Conservation (phyloP, 1,284 basidiomycete species). For the Ceraceosorus bombacis region DNA sequence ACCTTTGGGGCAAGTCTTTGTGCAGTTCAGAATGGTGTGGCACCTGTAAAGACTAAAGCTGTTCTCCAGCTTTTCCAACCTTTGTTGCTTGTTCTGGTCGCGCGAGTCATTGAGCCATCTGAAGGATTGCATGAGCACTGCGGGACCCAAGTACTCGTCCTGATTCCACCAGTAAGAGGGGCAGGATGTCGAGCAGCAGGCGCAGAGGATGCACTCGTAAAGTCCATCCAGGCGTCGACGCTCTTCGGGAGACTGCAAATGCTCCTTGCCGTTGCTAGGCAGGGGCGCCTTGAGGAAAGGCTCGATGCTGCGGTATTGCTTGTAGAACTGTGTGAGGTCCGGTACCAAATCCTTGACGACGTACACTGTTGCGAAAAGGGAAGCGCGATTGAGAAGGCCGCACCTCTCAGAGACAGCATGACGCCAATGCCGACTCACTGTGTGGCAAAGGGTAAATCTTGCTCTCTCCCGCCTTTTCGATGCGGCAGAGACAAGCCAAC, state of each 20-base stretch:
- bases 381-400: not conserved
- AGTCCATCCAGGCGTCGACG: constrained; percentile 91
- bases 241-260: constrained; percentile 82
- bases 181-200: constrained; percentile 86
- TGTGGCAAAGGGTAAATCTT: constrained; percentile 99
- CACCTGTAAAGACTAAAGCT: constrained; percentile 76
- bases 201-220: constrained; percentile 63
- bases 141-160: constrained; percentile 94
- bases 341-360: constrained; percentile 96
- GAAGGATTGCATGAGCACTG: constrained; percentile 73
- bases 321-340: constrained; percentile 82
- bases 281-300: constrained; percentile 46
- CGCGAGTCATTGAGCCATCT: constrained; percentile 97
- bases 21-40: constrained; percentile 89
- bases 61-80: constrained; percentile 89
- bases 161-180: constrained; percentile 96
- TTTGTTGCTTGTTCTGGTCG: constrained; percentile 70
- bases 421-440: constrained; percentile 51
- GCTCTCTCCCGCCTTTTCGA: constrained; percentile 66
- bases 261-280: constrained; percentile 58
- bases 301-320: constrained; percentile 99
- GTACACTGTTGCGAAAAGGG: constrained; percentile 64
- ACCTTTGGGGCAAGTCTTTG: constrained; percentile 89
- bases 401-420: not conserved
- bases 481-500: constrained; percentile 91